Percentiles rank a stretch among this genome's conserved stretches.
These are phyloP conservation scores for Juncus effusus DNA, from an alignment of 176 grass and related monocot species.

Conservation along the genomic window DNA sequence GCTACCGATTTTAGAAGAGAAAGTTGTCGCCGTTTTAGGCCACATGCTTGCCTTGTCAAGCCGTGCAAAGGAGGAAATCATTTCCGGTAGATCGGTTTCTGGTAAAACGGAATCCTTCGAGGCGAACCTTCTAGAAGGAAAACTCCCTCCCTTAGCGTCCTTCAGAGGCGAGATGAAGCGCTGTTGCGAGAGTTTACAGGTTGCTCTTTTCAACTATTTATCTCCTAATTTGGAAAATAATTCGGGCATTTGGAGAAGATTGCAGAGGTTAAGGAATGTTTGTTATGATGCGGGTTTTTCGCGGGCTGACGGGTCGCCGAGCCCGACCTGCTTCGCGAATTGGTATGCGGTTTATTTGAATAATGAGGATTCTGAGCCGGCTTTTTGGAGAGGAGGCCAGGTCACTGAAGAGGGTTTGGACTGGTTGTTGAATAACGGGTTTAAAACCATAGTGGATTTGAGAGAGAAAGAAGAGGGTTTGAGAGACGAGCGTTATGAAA, in stretches of 20 bases:
- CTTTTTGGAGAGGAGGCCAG: conserved; percentile 97
- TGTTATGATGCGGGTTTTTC: conserved; percentile 89
- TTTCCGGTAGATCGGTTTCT: conserved; percentile 57
- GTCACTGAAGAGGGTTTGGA: conserved; percentile 70
- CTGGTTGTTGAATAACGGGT: conserved; percentile 70
- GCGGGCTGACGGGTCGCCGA: conserved; percentile 60
- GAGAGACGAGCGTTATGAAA: conserved; percentile 67
- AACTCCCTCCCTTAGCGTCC: conserved; percentile 63
- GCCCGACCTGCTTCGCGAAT: conserved; percentile 88
- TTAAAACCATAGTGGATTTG: conserved; percentile 90
- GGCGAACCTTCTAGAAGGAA: conserved; percentile 43
- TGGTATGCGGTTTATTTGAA: conserved; percentile 67
- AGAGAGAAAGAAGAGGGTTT: conserved; percentile 46
- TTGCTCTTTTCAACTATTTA: conserved; percentile 65
- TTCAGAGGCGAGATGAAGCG: conserved; percentile 92
- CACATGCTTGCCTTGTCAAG: conserved; percentile 85
- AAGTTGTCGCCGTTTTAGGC: conserved; percentile 70
- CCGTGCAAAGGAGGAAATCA: conserved; percentile 57
- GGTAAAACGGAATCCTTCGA: conserved; percentile 44
- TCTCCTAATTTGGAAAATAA: conserved; percentile 34
- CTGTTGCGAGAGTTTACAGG: conserved; percentile 91
- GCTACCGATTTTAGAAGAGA: conserved; percentile 66
- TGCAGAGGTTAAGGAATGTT: conserved; percentile 84
- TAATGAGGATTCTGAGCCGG: conserved; percentile 59
- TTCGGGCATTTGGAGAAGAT: conserved; percentile 60